These are phyloP conservation scores for Hippophae tibetana DNA, from an alignment of 306 rosid species.

Conservation along the genomic window DNA sequence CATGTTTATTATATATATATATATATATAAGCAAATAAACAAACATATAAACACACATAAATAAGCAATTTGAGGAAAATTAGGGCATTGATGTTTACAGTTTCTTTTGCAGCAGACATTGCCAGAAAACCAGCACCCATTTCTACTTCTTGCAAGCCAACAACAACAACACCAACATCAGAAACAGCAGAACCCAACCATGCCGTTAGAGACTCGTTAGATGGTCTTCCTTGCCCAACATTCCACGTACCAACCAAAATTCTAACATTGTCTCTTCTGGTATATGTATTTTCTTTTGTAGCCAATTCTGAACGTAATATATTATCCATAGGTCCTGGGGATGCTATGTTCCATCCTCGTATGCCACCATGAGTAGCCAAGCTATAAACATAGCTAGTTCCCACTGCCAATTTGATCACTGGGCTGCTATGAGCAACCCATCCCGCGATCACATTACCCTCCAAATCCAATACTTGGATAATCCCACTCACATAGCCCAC, in stretches of 20 bases:
- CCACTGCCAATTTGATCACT: conserved; percentile 69
- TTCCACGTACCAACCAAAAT: conserved; percentile 95
- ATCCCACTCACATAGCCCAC: conserved; percentile 87
- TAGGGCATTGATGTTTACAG: conserved; percentile 31
- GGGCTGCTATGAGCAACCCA: conserved; percentile 96
- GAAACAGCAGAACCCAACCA: conserved; percentile 88
- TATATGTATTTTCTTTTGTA: conserved; percentile 47
- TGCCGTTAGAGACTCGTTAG: conserved; percentile 63
- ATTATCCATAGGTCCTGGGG: conserved; percentile 75
- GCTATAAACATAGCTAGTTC: conserved; percentile 58
- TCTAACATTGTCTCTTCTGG: conserved; percentile 59
- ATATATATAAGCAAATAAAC: conserved; percentile 12
- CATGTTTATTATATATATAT: conserved; percentile 8
- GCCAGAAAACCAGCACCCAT: conserved; percentile 99
- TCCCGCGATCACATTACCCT: conserved; percentile 71
- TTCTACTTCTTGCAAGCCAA: conserved; percentile 97
- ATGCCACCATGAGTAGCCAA: conserved; percentile 94
- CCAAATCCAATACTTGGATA: conserved; percentile 74
- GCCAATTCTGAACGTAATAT: conserved; percentile 68
- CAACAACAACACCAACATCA: conserved; percentile 91
- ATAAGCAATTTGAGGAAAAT: conserved; percentile 6
- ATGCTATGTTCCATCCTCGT: conserved; percentile 85
- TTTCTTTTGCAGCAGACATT: conserved; percentile 99
- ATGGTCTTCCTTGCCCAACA: conserved; percentile 97
- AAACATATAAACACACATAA: conserved; percentile 4